phyloP scores from a whole-genome alignment of 164 flowering plant genomes.

The Hamamelis virginiana region DNA sequence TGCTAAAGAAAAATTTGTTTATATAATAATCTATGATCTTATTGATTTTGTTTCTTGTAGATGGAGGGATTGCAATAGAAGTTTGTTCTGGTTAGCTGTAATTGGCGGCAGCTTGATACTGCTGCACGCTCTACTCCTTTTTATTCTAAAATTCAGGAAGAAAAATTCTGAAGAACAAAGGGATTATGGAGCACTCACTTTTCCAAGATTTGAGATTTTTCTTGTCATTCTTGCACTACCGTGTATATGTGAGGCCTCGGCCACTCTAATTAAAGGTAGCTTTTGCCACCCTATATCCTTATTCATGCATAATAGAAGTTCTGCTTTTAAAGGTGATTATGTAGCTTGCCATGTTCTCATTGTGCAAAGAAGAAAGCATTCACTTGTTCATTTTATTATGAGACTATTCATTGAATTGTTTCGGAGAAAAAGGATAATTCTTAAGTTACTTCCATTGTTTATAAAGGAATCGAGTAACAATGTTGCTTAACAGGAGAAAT shows the following conservation, averaged over 20 bases:
- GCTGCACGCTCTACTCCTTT: constrained; percentile 52
- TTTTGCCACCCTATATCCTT: background rate
- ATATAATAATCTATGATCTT: background rate
- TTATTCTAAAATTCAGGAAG: constrained; percentile 47
- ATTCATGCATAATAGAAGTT: background rate
- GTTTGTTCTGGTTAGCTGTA: constrained; percentile 91
- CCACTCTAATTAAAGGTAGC: constrained; percentile 65
- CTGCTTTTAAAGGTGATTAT: too few relatives aligned
- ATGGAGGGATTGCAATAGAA: constrained; percentile 69
- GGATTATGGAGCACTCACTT: constrained; percentile 59
- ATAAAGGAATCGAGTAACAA: too few relatives aligned
- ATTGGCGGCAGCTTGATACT: constrained; percentile 66
- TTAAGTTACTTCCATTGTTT: too few relatives aligned
- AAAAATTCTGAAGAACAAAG: constrained; percentile 32
- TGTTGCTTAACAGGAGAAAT: too few relatives aligned
- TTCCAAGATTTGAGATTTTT: constrained; percentile 88
- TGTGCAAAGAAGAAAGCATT: too few relatives aligned
- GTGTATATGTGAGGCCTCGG: constrained; percentile 71
- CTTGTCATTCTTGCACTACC: constrained; percentile 75
- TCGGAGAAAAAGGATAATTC: too few relatives aligned
- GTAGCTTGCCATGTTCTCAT: too few relatives aligned
- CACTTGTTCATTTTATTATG: too few relatives aligned
- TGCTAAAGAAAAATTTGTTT: background rate
- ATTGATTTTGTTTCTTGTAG: constrained; percentile 31
- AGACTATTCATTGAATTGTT: too few relatives aligned